A percentile compares a stretch with the other conserved stretches of the same genome.
phyloP scores from a whole-genome alignment of 2,329 filamentous ascomycete species.

The Mariannaea sp. region DNA sequence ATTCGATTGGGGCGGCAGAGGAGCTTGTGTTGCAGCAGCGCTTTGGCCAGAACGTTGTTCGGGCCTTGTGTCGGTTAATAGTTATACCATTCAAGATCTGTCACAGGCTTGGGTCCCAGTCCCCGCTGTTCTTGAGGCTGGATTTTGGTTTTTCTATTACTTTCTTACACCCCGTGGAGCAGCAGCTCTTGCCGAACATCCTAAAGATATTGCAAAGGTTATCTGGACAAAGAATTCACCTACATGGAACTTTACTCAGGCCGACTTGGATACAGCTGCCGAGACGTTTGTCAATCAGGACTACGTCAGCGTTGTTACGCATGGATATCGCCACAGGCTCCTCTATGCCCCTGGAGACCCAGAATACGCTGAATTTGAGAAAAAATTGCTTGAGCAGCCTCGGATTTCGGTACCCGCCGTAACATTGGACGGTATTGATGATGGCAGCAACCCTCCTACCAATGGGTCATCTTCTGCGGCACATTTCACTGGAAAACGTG shows the following conservation, averaged over 20 bases:
- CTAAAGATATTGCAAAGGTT: background rate
- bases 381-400: background rate
- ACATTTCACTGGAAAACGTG: background rate
- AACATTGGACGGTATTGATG: constrained; percentile 2
- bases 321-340: constrained; percentile 13
- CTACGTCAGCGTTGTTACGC: constrained; percentile 13
- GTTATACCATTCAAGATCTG: constrained; percentile 18
- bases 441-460: constrained; percentile 1
- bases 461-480: constrained; percentile 1
- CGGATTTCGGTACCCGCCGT: background rate
- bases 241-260: background rate
- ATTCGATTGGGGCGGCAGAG: constrained; percentile 38
- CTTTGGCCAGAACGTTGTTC: constrained; percentile 36
- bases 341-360: constrained; percentile 34
- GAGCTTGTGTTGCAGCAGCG: constrained; percentile 32
- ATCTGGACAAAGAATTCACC: constrained; percentile 5
- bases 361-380: constrained; percentile 7
- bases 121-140: background rate
- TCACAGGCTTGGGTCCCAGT: background rate
- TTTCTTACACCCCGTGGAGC: constrained; percentile 3
- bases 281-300: constrained; percentile 11
- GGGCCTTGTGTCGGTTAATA: constrained; percentile 34
- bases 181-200: background rate
- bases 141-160: constrained; percentile 3
- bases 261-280: background rate